Conservation (phyloP, 176 grass and related monocot species). For the Aegilops umbellulata region DNA sequence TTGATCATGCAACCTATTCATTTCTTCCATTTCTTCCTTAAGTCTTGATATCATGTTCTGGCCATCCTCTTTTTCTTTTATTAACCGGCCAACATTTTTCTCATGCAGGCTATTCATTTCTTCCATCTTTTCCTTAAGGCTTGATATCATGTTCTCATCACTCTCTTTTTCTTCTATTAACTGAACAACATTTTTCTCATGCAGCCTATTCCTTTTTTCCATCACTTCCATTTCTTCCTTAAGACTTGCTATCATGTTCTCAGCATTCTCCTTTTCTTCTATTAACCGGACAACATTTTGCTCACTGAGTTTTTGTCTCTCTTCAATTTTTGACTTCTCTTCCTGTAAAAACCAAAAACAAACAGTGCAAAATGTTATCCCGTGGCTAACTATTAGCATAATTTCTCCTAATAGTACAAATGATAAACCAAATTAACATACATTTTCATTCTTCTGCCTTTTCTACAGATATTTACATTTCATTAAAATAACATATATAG, state of each 20-base stretch:
- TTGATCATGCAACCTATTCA: slow-evolving; percentile 41
- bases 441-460: not conserved
- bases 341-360: slow-evolving; percentile 37
- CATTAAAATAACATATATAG: not conserved
- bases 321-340: slow-evolving; percentile 71
- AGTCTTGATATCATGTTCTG: slow-evolving; percentile 25
- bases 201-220: slow-evolving; percentile 62
- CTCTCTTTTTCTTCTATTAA: slow-evolving; percentile 65
- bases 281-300: slow-evolving; percentile 46
- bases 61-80: slow-evolving; percentile 54
- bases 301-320: slow-evolving; percentile 58
- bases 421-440: not conserved
- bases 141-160: slow-evolving; percentile 46
- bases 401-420: not conserved
- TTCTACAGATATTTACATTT: not conserved
- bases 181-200: slow-evolving; percentile 49
- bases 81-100: slow-evolving; percentile 36
- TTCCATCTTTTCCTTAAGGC: slow-evolving; percentile 63
- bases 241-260: slow-evolving; percentile 43
- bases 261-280: slow-evolving; percentile 62
- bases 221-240: slow-evolving; percentile 64
- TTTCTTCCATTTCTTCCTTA: slow-evolving; percentile 59
- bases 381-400: not conserved
- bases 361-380: slow-evolving; percentile 6
- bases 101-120: slow-evolving; percentile 41